These are phyloP conservation scores for Penicillium samsonianum DNA, from an alignment of 495 filamentous ascomycete genomes.

Conservation along the genomic window DNA sequence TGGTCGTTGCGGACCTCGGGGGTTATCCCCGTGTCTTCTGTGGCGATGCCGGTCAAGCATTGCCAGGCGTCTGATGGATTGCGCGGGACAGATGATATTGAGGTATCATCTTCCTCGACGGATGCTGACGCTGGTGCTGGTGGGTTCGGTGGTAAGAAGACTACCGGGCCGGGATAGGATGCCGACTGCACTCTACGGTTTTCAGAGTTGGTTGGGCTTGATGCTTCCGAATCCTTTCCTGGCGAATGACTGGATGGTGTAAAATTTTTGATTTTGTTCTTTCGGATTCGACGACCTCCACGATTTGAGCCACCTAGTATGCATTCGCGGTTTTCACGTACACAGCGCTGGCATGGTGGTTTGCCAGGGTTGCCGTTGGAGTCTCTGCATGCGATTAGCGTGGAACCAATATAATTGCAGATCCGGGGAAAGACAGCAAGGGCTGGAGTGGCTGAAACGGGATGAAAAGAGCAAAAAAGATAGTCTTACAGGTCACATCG, in stretches of 20 bases:
- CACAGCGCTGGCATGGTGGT: slow-evolving; percentile 61
- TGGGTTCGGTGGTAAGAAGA: slow-evolving; percentile 41
- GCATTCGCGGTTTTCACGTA: slow-evolving; percentile 59
- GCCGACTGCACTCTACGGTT: slow-evolving; percentile 28
- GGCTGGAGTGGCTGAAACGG: not conserved
- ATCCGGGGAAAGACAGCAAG: slow-evolving; percentile 11
- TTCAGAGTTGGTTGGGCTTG: slow-evolving; percentile 35
- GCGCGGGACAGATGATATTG: slow-evolving; percentile 44
- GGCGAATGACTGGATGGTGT: slow-evolving; percentile 34
- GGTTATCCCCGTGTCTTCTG: slow-evolving; percentile 28
- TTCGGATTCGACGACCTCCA: slow-evolving; percentile 60
- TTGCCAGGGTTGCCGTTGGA: slow-evolving; percentile 29
- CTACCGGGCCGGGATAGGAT: slow-evolving; percentile 41
- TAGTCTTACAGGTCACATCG: slow-evolving; percentile 62
- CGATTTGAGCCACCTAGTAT: slow-evolving; percentile 62
- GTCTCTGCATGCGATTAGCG: slow-evolving; percentile 19
- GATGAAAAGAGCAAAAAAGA: not conserved
- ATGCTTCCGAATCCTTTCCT: slow-evolving; percentile 31
- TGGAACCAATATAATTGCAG: slow-evolving; percentile 17
- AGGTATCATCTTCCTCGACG: slow-evolving; percentile 45
- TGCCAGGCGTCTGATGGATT: slow-evolving; percentile 55
- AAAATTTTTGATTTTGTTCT: slow-evolving; percentile 48
- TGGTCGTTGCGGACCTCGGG: slow-evolving; percentile 26
- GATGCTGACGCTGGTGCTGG: slow-evolving; percentile 29
- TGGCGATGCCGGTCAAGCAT: slow-evolving; percentile 45